Base-by-base conservation (phyloP, 164 flowering plant genomes). In the Euptelea pleiosperma region DNA sequence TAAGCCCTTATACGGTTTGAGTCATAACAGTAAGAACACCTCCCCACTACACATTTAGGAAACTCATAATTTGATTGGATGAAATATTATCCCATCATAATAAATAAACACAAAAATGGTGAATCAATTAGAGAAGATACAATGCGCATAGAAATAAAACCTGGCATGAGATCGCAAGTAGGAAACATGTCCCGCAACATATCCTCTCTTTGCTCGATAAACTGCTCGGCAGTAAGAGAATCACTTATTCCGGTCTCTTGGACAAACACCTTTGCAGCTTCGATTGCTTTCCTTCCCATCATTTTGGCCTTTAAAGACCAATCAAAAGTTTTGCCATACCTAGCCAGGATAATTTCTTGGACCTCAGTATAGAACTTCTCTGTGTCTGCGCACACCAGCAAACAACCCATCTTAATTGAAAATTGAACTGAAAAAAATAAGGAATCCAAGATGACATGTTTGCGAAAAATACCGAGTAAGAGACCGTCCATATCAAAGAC, bases 261-360 rank as follows among this genome's bases (percentile, higher is more conserved):
- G 59, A 92, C 93, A 80, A 92, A 89, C 29, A 92, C 71, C 21
- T 70, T 64, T 35, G 96, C 95, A 62, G 98, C 75, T 67, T 92
- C 98, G 14, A 85, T 70, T n/a, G 96, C 96, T 67, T 92, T 89
- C 76, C 34, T 85, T 30, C 98, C 98, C 95, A 92, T 92, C 98
- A 92, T 84, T 62, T 87, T 92, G 41, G 96, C 85, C 74, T 87
- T 92, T 24, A 92, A 80, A 42, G 91, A 77, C 98, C 95, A 89
- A 62, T 89, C 96, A 77, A 91, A 91, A 7, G 81, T 76, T 60
- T 87, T 91, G 50, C 78, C 80, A 52, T 63, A 89, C 65, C 91
- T 84, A 34, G 91, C 80, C 33, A 91, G 84, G 58, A 91, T 82
- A 7, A 62, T 74, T 70, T 89, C 93, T 72, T 92, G 98, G 54